Evolutionary conservation across 1,284 basidiomycete genomes (phyloP).

Genomic region (Ganoderma resinaceum): DNA sequence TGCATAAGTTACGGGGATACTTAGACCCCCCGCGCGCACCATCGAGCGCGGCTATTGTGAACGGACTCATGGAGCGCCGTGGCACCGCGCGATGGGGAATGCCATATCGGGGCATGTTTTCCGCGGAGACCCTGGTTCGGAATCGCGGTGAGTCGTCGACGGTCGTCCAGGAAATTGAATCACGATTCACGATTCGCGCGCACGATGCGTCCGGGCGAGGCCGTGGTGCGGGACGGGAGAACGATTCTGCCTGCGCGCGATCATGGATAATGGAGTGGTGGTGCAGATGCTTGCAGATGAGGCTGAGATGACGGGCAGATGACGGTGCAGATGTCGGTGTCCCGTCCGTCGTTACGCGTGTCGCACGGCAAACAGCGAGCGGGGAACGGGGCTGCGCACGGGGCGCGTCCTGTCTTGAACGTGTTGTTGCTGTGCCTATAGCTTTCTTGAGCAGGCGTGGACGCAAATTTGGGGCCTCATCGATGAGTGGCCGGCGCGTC

Average conservation of each 20-base stretch:
- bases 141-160: too few species aligned
- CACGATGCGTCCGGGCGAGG: too few species aligned
- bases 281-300: too few species aligned
- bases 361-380: background rate
- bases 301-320: background rate
- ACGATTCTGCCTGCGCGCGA: background rate
- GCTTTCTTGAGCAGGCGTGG: background rate
- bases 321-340: background rate
- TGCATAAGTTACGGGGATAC: too few species aligned
- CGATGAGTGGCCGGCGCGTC: background rate
- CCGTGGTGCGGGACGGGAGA: too few species aligned
- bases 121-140: too few species aligned
- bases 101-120: background rate
- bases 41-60: background rate
- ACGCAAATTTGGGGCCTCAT: background rate
- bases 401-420: background rate
- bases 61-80: too few species aligned
- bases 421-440: too few species aligned
- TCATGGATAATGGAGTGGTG: background rate
- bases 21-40: too few species aligned
- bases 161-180: too few species aligned
- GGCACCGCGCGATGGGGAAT: background rate
- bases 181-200: background rate
- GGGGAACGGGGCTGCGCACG: background rate
- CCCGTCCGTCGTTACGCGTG: background rate